Evolutionary conservation across 495 filamentous ascomycete species (phyloP).

Genomic region (Aeminium ludgeri): DNA sequence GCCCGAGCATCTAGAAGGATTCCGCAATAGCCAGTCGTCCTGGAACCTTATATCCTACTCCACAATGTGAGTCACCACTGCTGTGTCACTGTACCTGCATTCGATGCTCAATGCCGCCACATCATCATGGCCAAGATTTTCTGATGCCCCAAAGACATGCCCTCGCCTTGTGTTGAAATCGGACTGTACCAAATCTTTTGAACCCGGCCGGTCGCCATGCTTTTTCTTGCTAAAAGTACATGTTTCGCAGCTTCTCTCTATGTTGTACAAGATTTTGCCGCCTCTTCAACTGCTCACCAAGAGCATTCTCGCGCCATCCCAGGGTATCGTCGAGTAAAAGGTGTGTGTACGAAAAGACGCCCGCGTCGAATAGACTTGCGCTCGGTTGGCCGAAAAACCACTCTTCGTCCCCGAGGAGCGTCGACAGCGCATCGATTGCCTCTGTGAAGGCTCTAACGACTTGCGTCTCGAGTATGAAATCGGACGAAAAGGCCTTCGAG

Average conservation of each 20-base stretch:
- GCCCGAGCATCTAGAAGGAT: too few species aligned
- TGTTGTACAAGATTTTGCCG: constrained; percentile 36
- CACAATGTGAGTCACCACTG: too few species aligned
- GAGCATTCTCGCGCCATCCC: constrained; percentile 32
- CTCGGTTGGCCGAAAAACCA: constrained; percentile 49
- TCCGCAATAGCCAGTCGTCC: too few species aligned
- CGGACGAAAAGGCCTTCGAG: constrained; percentile 35
- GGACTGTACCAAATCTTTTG: too few species aligned
- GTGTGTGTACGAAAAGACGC: constrained; percentile 81
- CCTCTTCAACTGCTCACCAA: constrained; percentile 22
- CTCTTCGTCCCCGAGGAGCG: constrained; percentile 43
- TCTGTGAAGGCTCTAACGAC: constrained; percentile 51
- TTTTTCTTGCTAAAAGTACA: constrained; percentile 16
- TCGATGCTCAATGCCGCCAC: too few species aligned
- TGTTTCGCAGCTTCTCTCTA: constrained; percentile 31
- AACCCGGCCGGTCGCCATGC: too few species aligned
- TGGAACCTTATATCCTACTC: too few species aligned
- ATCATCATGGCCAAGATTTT: too few species aligned
- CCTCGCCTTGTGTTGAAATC: too few species aligned
- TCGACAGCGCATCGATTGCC: constrained; percentile 59
- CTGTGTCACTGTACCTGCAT: too few species aligned
- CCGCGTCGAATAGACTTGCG: constrained; percentile 70
- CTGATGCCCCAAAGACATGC: too few species aligned
- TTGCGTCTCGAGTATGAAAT: constrained; percentile 40
- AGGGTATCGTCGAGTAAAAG: constrained; percentile 47